A percentile compares a stretch with the other conserved stretches of the same genome.
Evolutionary conservation across 768 basidiomycete genomes (phyloP).

Genomic region (Guyanaporus albipodus): DNA sequence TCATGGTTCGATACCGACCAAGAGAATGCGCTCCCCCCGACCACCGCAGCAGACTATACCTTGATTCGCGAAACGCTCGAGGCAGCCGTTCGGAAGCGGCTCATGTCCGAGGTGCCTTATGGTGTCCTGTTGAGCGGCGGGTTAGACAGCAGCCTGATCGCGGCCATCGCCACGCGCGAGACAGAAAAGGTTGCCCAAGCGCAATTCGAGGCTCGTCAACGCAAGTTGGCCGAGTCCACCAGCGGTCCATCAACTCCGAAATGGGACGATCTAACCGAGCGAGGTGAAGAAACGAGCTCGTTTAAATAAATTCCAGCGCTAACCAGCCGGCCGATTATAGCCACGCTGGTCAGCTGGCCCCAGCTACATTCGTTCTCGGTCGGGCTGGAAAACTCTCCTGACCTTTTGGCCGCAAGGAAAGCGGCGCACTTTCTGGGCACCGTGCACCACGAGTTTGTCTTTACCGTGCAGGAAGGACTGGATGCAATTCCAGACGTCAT

Average conservation of each 20-base stretch:
- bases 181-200: constrained; percentile 86
- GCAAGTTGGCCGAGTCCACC: constrained; percentile 46
- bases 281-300: constrained; percentile 39
- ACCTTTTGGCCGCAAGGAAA: constrained; percentile 89
- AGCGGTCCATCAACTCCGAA: constrained; percentile 60
- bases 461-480: constrained; percentile 96
- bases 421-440: constrained; percentile 93
- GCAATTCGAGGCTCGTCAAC: constrained; percentile 68
- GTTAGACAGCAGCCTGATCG: constrained; percentile 93
- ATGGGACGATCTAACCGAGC: constrained; percentile 43
- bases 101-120: constrained; percentile 99
- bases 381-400: constrained; percentile 91
- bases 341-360: constrained; percentile 84
- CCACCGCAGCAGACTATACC: constrained; percentile 57
- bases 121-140: constrained; percentile 96
- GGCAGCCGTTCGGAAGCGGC: constrained; percentile 85
- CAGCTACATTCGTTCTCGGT: constrained; percentile 97
- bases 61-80: constrained; percentile 80
- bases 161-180: constrained; percentile 90
- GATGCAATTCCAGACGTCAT: constrained; percentile 98
- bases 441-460: constrained; percentile 95
- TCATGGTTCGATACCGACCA: constrained; percentile 86
- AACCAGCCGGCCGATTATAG: constrained; percentile 34
- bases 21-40: constrained; percentile 56
- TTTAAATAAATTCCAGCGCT: neutral